These are phyloP conservation scores for Nasturtium officinale DNA, from an alignment of 345 rosid genomes.

Conservation along the genomic window DNA sequence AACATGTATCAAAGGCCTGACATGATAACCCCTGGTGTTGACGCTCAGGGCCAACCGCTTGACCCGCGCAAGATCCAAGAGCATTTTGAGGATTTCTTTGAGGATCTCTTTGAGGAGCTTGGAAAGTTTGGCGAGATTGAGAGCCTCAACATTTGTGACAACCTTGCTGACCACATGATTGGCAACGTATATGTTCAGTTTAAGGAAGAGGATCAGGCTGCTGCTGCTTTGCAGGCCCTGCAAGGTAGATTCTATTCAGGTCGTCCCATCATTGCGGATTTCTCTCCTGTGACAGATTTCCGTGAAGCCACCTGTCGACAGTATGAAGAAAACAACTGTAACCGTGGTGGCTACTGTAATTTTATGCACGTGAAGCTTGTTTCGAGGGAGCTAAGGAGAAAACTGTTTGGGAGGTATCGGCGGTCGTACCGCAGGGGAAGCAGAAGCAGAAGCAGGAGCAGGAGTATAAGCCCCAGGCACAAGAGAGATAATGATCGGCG, in stretches of 20 bases:
- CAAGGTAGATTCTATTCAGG: conserved; percentile 86
- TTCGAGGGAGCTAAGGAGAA: conserved; percentile 75
- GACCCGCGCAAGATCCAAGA: conserved; percentile 81
- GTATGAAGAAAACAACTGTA: conserved; percentile 81
- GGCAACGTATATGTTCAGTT: conserved; percentile 91
- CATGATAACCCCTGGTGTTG: conserved; percentile 86
- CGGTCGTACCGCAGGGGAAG: conserved; percentile 49
- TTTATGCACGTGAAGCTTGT: conserved; percentile 90
- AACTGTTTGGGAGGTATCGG: conserved; percentile 68
- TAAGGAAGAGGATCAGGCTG: conserved; percentile 91
- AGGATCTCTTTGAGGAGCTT: conserved; percentile 92
- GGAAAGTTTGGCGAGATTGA: conserved; percentile 86
- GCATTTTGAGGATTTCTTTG: conserved; percentile 85
- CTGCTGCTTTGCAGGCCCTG: conserved; percentile 70
- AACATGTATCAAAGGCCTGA: conserved; percentile 77
- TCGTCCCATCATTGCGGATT: conserved; percentile 90
- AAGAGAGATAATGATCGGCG: conserved; percentile 58
- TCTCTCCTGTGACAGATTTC: conserved; percentile 92
- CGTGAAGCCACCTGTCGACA: conserved; percentile 90
- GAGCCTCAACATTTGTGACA: conserved; percentile 82
- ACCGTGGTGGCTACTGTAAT: conserved; percentile 90
- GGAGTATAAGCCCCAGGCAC: conserved; percentile 56
- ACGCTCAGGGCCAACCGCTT: conserved; percentile 69
- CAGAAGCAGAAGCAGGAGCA: conserved; percentile 54
- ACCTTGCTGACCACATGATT: conserved; percentile 91